phyloP scores from a whole-genome alignment of 305 asterid genomes.

The Rubia occidens region DNA sequence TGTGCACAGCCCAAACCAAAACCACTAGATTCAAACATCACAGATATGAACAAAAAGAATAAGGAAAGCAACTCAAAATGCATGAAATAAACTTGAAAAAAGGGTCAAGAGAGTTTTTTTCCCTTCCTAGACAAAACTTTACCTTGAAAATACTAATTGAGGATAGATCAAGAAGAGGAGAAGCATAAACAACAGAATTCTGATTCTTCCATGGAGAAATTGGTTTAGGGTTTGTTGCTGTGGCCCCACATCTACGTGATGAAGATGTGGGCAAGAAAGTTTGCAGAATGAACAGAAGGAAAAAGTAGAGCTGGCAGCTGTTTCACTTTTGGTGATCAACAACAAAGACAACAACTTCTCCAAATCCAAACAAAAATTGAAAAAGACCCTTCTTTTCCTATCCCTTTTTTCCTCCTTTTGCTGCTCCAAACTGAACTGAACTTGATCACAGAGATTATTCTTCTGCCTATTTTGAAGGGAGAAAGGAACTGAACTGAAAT shows the following conservation, averaged over 20 bases:
- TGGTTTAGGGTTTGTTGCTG: slow-evolving; percentile 28
- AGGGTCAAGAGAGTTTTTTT: neutral
- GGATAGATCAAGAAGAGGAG: neutral
- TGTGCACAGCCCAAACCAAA: neutral
- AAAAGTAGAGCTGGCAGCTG: slow-evolving; percentile 17
- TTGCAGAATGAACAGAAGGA: slow-evolving; percentile 19
- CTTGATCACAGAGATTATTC: neutral
- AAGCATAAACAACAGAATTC: slow-evolving; percentile 11
- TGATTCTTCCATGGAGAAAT: slow-evolving; percentile 35
- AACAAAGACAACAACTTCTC: slow-evolving; percentile 16
- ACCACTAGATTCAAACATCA: neutral
- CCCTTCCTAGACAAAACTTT: neutral
- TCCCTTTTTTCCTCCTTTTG: neutral
- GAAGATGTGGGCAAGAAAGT: neutral
- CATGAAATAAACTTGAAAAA: neutral
- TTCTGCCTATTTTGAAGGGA: neutral
- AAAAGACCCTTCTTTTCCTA: neutral
- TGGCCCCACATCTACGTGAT: slow-evolving; percentile 14
- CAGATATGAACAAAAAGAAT: neutral
- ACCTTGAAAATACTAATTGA: slow-evolving; percentile 12
- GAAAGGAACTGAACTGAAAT: neutral
- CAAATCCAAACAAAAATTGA: neutral
- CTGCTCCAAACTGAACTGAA: neutral
- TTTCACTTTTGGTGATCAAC: slow-evolving; percentile 14
- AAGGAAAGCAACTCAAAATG: neutral